These are phyloP conservation scores for Physcomitrium patens DNA, from an alignment of 225 moss, liverwort and hornwort genomes.

Conservation along the genomic window DNA sequence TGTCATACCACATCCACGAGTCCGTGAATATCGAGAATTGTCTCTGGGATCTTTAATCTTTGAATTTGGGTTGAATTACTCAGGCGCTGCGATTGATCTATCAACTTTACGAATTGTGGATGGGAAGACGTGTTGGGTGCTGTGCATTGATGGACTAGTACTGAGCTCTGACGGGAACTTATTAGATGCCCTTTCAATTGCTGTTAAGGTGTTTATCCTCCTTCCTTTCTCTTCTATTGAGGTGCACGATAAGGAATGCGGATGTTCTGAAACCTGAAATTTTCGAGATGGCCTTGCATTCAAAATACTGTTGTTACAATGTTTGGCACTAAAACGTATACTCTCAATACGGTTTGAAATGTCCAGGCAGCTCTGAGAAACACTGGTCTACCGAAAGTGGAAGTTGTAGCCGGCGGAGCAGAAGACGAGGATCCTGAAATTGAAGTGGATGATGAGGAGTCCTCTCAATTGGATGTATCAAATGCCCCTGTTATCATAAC, in stretches of 20 bases:
- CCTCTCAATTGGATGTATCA: slow-evolving; percentile 69
- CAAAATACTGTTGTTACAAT: background rate
- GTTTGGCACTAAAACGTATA: background rate
- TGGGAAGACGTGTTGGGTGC: slow-evolving; percentile 83
- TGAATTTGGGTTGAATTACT: slow-evolving; percentile 27
- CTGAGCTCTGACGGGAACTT: slow-evolving; percentile 92
- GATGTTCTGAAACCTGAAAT: no score
- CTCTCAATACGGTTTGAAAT: slow-evolving; percentile 20
- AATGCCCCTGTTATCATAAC: slow-evolving; percentile 76
- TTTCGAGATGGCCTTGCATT: no score
- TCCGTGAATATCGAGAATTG: background rate
- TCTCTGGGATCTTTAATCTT: slow-evolving; percentile 1
- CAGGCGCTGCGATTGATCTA: slow-evolving; percentile 89
- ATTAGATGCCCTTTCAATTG: slow-evolving; percentile 84
- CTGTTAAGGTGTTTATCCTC: slow-evolving; percentile 63
- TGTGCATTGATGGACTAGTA: slow-evolving; percentile 89
- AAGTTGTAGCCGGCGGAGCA: slow-evolving; percentile 65
- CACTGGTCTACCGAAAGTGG: slow-evolving; percentile 89
- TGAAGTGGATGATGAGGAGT: slow-evolving; percentile 87
- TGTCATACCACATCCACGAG: background rate
- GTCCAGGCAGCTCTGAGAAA: slow-evolving; percentile 82
- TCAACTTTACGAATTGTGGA: slow-evolving; percentile 71
- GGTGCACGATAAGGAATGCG: background rate
- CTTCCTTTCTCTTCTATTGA: background rate
- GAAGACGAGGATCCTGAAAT: slow-evolving; percentile 85